These are phyloP conservation scores for Paracorniculantispora psalliotae DNA, from an alignment of 2,329 filamentous ascomycete genomes.

Conservation along the genomic window DNA sequence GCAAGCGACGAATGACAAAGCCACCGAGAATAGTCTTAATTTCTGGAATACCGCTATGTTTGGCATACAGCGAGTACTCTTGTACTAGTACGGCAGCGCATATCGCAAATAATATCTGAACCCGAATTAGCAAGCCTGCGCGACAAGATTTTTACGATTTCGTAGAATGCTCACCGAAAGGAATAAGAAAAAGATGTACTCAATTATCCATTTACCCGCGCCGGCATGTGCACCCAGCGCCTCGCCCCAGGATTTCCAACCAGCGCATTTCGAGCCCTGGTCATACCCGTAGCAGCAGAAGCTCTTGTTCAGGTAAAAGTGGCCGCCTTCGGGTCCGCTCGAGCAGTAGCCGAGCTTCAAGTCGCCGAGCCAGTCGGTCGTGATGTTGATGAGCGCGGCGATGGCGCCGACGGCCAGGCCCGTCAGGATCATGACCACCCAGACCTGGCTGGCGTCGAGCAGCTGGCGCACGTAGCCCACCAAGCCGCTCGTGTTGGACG, in stretches of 20 bases:
- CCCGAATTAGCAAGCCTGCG: slow-evolving; percentile 15
- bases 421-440: slow-evolving; percentile 81
- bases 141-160: background rate
- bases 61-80: slow-evolving; percentile 80
- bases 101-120: slow-evolving; percentile 68
- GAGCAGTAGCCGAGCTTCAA: slow-evolving; percentile 86
- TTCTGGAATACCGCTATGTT: slow-evolving; percentile 93
- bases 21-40: slow-evolving; percentile 95
- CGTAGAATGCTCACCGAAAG: slow-evolving; percentile 62
- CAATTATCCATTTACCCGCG: slow-evolving; percentile 72
- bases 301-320: slow-evolving; percentile 83
- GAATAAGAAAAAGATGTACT: slow-evolving; percentile 82
- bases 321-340: slow-evolving; percentile 67
- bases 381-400: slow-evolving; percentile 84
- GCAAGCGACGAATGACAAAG: slow-evolving; percentile 83
- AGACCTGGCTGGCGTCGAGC: slow-evolving; percentile 83
- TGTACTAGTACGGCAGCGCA: slow-evolving; percentile 75
- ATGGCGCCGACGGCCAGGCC: slow-evolving; percentile 79
- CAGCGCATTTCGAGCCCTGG: slow-evolving; percentile 71
- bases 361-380: slow-evolving; percentile 89
- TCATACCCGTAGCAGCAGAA: slow-evolving; percentile 96
- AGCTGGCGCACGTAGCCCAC: slow-evolving; percentile 68
- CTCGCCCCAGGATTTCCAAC: slow-evolving; percentile 82
- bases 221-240: slow-evolving; percentile 62
- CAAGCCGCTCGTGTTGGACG: slow-evolving; percentile 63